Conservation (phyloP, 2,329 filamentous ascomycete genomes). For the Thyridium curvatum region DNA sequence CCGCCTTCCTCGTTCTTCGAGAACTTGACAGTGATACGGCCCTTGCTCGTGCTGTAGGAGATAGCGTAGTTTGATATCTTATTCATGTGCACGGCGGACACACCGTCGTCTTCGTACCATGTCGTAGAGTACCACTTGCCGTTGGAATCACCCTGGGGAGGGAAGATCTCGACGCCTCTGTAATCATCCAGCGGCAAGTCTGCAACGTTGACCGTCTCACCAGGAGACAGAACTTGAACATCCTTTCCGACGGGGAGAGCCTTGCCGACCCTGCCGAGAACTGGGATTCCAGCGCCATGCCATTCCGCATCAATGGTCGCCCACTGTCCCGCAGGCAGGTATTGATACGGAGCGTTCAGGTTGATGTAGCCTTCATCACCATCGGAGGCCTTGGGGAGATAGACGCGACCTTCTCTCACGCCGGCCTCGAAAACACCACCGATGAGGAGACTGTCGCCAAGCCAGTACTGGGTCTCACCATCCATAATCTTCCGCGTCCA, state of each 20-base stretch:
- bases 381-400: conserved; percentile 43
- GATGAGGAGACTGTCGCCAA: conserved; percentile 59
- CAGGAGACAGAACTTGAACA: conserved; percentile 15
- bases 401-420: conserved; percentile 46
- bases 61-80: conserved; percentile 24
- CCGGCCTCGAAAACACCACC: conserved; percentile 62
- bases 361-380: conserved; percentile 51
- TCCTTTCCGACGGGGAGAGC: conserved; percentile 24
- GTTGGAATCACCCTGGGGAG: conserved; percentile 10
- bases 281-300: conserved; percentile 20
- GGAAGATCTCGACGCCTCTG: conserved; percentile 26
- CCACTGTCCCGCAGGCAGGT: conserved; percentile 30
- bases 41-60: conserved; percentile 13
- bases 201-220: conserved; percentile 20
- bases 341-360: conserved; percentile 46
- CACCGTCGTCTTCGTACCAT: conserved; percentile 34
- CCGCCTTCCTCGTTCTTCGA: conserved; percentile 21
- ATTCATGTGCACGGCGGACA: conserved; percentile 21
- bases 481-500: conserved; percentile 51
- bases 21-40: conserved; percentile 18
- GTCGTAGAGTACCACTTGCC: not conserved
- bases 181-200: conserved; percentile 21
- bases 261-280: conserved; percentile 21
- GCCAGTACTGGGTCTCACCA: conserved; percentile 68
- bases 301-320: conserved; percentile 20